Base-by-base conservation (phyloP, 768 basidiomycete genomes). In the Tephrocybe rancida region DNA sequence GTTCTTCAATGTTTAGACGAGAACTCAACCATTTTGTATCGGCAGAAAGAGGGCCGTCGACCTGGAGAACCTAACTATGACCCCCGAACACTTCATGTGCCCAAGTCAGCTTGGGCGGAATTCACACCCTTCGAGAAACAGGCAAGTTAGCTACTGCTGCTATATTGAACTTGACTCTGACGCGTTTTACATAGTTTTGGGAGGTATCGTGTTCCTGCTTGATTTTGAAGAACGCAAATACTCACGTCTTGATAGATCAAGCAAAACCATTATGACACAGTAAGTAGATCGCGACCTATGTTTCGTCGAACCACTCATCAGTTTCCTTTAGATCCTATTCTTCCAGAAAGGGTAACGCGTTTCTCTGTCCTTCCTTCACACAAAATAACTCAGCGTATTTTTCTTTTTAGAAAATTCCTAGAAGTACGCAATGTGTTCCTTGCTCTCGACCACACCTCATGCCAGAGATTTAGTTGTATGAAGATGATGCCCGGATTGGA, bases 71-170 rank as follows among this genome's bases (percentile, higher is more conserved):
- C 88, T 0, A 84, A 87, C 13, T 98, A 98, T 62, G 96, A 99
- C 63, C 92, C 92, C 5, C 77, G 95, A 44, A 97, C 97, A 0
- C 69, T 98, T 27, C 83, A 80, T 64, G 82, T 99, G 48, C 95
- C 95, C 0, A 69, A 79, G 25, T 79, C 74, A 38, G 84, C 86
- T 0, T 96, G 95, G 93, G 74, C 76, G 24, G 74, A 76, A 0
- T 96, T 99, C 63, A 96, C 95, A 2, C 94, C 95, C 0, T 99
- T 99, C 65, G 97, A 99, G 73, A 94, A 86, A 61, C 94, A 92
- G 80, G 87, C 82, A 52, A 27, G 66, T 68, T 35, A 43, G 10
- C 16, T 48, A 52, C 21, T 30, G 8, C 44, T 25, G n/a, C 11
- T 29, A 45, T 30, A 25, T 7, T 49, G 32, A 8, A 46, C n/a